Base-by-base conservation (phyloP, 2,329 filamentous ascomycete genomes). In the Annulohypoxylon truncatum region DNA sequence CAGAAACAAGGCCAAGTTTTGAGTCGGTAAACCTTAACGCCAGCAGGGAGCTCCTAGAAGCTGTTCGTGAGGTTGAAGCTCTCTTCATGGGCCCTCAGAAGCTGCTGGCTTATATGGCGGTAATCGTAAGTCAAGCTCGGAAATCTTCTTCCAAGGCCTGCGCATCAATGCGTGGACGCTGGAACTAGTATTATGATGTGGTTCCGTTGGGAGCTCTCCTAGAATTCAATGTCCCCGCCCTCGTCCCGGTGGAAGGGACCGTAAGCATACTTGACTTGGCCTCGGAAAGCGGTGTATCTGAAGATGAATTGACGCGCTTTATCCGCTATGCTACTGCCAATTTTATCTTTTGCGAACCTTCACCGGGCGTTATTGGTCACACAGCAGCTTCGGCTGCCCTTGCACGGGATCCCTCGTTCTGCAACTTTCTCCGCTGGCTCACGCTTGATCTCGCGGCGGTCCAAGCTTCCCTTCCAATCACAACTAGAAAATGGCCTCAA, bases 251-350 rank as follows among this genome's bases (percentile, higher is more conserved):
- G 2, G 52, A 55, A 9, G 38, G 52, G 13, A 55, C 52, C 4
- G 26, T 28, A 9, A 46, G 35, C 24, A 15, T 55, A 22, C 24
- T 24, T 3, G 12, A n/a, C 2, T 15, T 55, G 12, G 52, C 52
- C 13, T 28, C 26, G 3, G 3, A 55, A 46, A 33, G 13, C 6
- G 24, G 52, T 12, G n/a, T 57, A 3, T 42, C 28, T 3, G 53
- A 57, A 48, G 53, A 57, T 20, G 48, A 57, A 29, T 15, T 48
- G 10, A 47, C 40, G 18, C 53, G 53, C 13, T 42, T 57, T 18
- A 10, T 57, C 18, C 53, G 53, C n/a, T 57, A 47, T 24, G 53
- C 53, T 28, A 20, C n/a, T 7, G 48, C 40, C 15, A 57, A 47
- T 28, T 57, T 57, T 5, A 57, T 57, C 4, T 57, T 48, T 40